A percentile compares a stretch with the other conserved stretches of the same genome.
phyloP scores from a whole-genome alignment of 352 stramenopile species.

The Pythium monospermum region DNA sequence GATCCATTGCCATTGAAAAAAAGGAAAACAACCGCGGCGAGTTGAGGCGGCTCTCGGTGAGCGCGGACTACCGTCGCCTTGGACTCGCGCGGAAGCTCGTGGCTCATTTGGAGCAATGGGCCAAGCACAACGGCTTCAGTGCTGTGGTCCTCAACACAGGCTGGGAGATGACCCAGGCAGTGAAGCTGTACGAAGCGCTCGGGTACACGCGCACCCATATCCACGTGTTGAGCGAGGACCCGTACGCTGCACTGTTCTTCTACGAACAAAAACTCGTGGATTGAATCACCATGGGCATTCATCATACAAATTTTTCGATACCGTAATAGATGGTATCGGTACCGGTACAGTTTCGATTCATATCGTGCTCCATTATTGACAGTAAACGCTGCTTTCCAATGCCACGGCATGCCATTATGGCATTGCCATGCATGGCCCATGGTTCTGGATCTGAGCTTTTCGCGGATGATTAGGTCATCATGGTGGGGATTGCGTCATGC shows the following conservation, averaged over 20 bases:
- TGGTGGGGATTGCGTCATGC: no score
- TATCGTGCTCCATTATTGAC: no score
- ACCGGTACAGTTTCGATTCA: no score
- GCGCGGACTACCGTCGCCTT: constrained; percentile 23
- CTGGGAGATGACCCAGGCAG: constrained; percentile 14
- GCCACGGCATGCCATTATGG: no score
- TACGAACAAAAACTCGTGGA: constrained; percentile 27
- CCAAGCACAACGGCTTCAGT: constrained; percentile 24
- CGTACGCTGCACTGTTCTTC: constrained; percentile 24
- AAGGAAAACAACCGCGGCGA: constrained; percentile 26
- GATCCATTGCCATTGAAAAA: constrained; percentile 35
- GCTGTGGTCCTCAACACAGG: constrained; percentile 32
- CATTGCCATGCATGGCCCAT: no score
- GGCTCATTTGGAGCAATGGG: constrained; percentile 35
- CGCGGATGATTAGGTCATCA: no score
- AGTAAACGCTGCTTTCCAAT: no score
- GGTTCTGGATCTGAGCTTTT: no score
- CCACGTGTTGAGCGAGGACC: constrained; percentile 24
- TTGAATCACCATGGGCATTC: no score
- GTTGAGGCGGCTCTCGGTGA: constrained; percentile 37
- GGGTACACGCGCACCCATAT: constrained; percentile 20
- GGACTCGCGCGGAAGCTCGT: constrained; percentile 34
- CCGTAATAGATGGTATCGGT: no score
- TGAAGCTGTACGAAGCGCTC: constrained; percentile 25
- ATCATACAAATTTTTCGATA: no score